Evolutionary conservation across 495 filamentous ascomycete species (phyloP).

Genomic region (Lasiosphaeriaceae sp.): DNA sequence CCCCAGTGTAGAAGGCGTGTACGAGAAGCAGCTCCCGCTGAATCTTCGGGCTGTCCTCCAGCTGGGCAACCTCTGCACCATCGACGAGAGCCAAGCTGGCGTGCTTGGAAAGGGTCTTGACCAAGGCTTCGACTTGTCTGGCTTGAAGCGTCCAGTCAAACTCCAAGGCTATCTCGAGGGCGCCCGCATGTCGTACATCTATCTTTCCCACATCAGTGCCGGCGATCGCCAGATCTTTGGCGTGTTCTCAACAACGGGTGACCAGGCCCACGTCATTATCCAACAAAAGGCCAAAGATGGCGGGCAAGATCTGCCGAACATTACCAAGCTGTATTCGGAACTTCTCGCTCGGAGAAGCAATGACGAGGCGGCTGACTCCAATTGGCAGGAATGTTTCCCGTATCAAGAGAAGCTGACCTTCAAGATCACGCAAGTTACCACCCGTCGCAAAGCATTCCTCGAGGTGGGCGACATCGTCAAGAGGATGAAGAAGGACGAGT

Average conservation of each 20-base stretch:
- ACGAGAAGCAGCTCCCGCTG: slow-evolving; percentile 87
- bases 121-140: slow-evolving; percentile 83
- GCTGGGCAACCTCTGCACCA: slow-evolving; percentile 89
- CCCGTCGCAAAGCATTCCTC: slow-evolving; percentile 78
- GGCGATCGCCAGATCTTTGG: slow-evolving; percentile 92
- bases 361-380: slow-evolving; percentile 61
- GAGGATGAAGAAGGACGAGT: slow-evolving; percentile 80
- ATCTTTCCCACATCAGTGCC: slow-evolving; percentile 85
- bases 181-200: slow-evolving; percentile 71
- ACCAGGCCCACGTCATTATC: slow-evolving; percentile 79
- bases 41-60: slow-evolving; percentile 80
- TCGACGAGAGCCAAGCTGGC: slow-evolving; percentile 84
- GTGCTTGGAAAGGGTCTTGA: slow-evolving; percentile 92
- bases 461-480: slow-evolving; percentile 82
- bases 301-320: slow-evolving; percentile 77
- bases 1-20: slow-evolving; percentile 91
- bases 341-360: slow-evolving; percentile 56
- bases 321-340: slow-evolving; percentile 87
- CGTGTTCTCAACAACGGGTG: slow-evolving; percentile 77
- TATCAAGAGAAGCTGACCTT: slow-evolving; percentile 89
- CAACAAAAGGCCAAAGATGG: slow-evolving; percentile 72
- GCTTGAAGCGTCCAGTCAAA: slow-evolving; percentile 61
- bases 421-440: slow-evolving; percentile 81
- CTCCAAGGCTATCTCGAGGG: slow-evolving; percentile 69
- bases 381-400: slow-evolving; percentile 73